Conservation (phyloP, 306 rosid genomes). For the Mimosa pudica region DNA sequence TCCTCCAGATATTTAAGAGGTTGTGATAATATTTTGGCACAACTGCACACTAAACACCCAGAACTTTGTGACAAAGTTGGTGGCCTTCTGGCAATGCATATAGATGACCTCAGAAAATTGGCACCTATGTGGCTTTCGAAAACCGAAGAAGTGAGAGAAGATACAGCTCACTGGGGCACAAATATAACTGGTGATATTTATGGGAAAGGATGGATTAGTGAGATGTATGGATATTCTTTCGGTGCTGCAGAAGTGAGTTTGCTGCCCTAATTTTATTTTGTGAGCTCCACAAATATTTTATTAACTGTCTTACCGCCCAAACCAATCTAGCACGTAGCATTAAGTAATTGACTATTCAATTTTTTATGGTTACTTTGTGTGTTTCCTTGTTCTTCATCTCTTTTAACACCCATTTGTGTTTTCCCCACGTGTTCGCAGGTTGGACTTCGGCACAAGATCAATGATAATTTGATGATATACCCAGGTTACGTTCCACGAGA, state of each 20-base stretch:
- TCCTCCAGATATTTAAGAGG: slow-evolving; percentile 83
- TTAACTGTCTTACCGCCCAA: background rate
- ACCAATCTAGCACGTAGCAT: slow-evolving; percentile 16
- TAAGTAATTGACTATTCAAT: slow-evolving; percentile 13
- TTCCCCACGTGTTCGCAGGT: slow-evolving; percentile 52
- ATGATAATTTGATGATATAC: slow-evolving; percentile 94
- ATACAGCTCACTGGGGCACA: slow-evolving; percentile 88
- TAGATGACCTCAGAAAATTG: slow-evolving; percentile 81
- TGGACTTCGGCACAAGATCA: slow-evolving; percentile 94
- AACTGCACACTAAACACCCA: slow-evolving; percentile 84
- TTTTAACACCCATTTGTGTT: slow-evolving; percentile 17
- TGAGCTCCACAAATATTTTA: slow-evolving; percentile 5
- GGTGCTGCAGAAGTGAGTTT: slow-evolving; percentile 94
- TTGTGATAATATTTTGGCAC: slow-evolving; percentile 85
- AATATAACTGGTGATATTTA: slow-evolving; percentile 94
- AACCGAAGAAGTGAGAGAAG: slow-evolving; percentile 97
- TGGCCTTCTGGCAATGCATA: slow-evolving; percentile 92
- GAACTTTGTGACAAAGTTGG: slow-evolving; percentile 98
- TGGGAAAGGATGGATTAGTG: slow-evolving; percentile 96
- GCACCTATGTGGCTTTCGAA: slow-evolving; percentile 99
- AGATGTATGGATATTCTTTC: slow-evolving; percentile 98
- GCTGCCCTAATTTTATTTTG: slow-evolving; percentile 16
- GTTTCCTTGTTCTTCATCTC: slow-evolving; percentile 26
- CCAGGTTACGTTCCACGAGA: slow-evolving; percentile 84
- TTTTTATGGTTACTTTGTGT: slow-evolving; percentile 24